phyloP scores from a whole-genome alignment of 768 basidiomycete genomes.

The Termitomyces sp. region DNA sequence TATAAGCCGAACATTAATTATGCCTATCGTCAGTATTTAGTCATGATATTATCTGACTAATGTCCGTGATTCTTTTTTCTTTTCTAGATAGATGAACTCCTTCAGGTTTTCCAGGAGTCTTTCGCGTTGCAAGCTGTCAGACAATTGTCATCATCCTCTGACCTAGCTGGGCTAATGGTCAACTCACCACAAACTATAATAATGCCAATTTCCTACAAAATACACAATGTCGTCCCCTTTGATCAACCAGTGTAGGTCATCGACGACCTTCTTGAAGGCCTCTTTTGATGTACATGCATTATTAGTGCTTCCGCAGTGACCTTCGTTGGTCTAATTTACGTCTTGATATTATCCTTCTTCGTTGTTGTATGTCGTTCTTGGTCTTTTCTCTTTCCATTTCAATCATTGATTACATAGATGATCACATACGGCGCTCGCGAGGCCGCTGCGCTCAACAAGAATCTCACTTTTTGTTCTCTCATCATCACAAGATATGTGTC shows the following conservation, averaged over 20 bases:
- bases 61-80: not conserved
- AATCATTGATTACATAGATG: not conserved
- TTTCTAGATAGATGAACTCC: not conserved
- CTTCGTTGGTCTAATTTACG: constrained; percentile 53
- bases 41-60: not conserved
- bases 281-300: not conserved
- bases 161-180: constrained; percentile 28
- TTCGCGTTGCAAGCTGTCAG: constrained; percentile 21
- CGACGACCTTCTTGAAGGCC: not conserved
- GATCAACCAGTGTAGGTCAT: constrained; percentile 52
- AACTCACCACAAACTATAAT: constrained; percentile 46
- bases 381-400: not conserved
- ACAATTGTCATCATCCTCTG: constrained; percentile 13
- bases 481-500: constrained; percentile 28
- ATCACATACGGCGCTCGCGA: constrained; percentile 31
- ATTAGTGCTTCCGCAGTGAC: constrained; percentile 46
- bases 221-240: constrained; percentile 53
- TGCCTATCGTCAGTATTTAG: constrained; percentile 21
- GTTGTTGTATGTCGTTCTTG: constrained; percentile 23
- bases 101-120: constrained; percentile 15
- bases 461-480: constrained; percentile 26
- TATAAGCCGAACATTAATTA: constrained; percentile 24
- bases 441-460: constrained; percentile 26
- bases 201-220: constrained; percentile 39
- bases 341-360: constrained; percentile 34